These are phyloP conservation scores for Chytriomyces hyalinus DNA, from an alignment of 192 early-diverging fungal species.

Conservation along the genomic window DNA sequence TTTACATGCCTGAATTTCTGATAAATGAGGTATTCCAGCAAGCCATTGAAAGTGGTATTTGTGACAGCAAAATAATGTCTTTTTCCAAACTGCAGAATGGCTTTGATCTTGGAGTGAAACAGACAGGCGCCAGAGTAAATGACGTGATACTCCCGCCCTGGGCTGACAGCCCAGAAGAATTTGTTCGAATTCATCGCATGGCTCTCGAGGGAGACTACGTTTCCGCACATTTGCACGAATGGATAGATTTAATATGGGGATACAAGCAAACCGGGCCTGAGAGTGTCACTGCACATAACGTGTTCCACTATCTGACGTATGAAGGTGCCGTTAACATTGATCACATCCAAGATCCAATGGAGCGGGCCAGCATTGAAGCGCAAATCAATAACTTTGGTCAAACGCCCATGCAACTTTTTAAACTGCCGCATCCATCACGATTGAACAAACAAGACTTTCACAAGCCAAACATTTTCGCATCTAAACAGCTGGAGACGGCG, in stretches of 20 bases:
- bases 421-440: slow-evolving; percentile 78
- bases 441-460: not conserved
- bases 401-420: slow-evolving; percentile 89
- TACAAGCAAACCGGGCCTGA: slow-evolving; percentile 89
- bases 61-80: not conserved
- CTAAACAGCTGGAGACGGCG: slow-evolving; percentile 23
- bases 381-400: slow-evolving; percentile 98
- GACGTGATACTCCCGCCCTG: slow-evolving; percentile 85
- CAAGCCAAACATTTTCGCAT: slow-evolving; percentile 33
- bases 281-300: slow-evolving; percentile 85
- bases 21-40: slow-evolving; percentile 44
- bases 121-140: slow-evolving; percentile 60
- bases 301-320: slow-evolving; percentile 96
- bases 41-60: not conserved
- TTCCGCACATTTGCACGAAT: slow-evolving; percentile 84
- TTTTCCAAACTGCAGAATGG: slow-evolving; percentile 53
- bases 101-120: slow-evolving; percentile 70
- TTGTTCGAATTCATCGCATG: slow-evolving; percentile 82
- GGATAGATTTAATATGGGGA: slow-evolving; percentile 98
- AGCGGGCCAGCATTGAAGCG: slow-evolving; percentile 86
- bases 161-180: slow-evolving; percentile 81
- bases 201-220: slow-evolving; percentile 82
- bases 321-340: slow-evolving; percentile 96
- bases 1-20: slow-evolving; percentile 92
- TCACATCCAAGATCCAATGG: slow-evolving; percentile 83